Base-by-base conservation (phyloP, 371 early-diverging fungal genomes). In the Mortierella sp. region DNA sequence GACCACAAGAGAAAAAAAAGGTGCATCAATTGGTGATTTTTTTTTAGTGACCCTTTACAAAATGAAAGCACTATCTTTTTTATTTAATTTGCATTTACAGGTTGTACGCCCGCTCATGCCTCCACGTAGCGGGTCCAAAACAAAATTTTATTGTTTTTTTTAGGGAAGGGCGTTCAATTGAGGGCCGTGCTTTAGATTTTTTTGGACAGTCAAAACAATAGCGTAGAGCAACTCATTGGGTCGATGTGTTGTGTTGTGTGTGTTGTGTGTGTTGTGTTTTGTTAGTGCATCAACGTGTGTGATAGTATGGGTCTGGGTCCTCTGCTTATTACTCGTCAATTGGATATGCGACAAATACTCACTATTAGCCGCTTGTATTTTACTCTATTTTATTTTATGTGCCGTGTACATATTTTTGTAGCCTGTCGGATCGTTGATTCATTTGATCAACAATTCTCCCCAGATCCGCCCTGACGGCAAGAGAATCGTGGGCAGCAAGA, bases 381-480 rank as follows among this genome's bases (percentile, higher is more conserved):
- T 26, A 43, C 18, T 43, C 45, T 18, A 16, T 43, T 39, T 43
- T 8, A 11, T 14, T 43, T 43, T 43, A 43, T 55, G 10, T 12
- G 10, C 35, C 6, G 3, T 35, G 35, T 35, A 5, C 6, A 5
- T 35, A 5, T 35, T n/a, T 32, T 22, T 24, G 9, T 74, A 79
- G 80, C 75, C 57, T 28, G 73, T 73, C 20, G 76, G 70, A 35
- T 62, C 73, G 9, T 54, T 81, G 24, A 66, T 62, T 11, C 64
- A 72, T 14, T 61, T 81, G 24, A 73, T 81, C 49, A 66, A 35
- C 52, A 73, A 71, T 35, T 67, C 77, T 12, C 76, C 76, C 9
- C 76, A 70, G 67, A 76, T 81, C 43, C 66, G 69, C 8, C 66
- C 76, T 1, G 83, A 76, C 22, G 73, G 73, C 0, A 81, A 72